phyloP scores from a whole-genome alignment of 495 filamentous ascomycete species.

The Aspergillus leporis region DNA sequence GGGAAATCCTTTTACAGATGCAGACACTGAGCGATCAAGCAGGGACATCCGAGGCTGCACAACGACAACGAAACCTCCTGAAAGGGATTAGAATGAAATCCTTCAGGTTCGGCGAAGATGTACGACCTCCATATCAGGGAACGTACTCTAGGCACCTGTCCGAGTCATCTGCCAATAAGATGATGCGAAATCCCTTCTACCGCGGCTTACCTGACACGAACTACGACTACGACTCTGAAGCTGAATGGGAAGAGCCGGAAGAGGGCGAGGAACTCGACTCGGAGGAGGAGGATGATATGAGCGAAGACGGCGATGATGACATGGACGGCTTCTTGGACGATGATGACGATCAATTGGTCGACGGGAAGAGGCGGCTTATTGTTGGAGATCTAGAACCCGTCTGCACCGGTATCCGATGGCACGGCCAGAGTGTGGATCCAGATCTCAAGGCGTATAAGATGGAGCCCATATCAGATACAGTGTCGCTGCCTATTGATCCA shows the following conservation, averaged over 20 bases:
- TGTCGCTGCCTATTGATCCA: conserved; percentile 71
- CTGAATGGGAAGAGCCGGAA: conserved; percentile 85
- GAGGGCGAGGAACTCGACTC: conserved; percentile 78
- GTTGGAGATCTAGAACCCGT: conserved; percentile 72
- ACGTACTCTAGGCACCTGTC: conserved; percentile 67
- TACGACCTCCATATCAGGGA: conserved; percentile 86
- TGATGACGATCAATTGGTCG: conserved; percentile 44
- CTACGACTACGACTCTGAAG: conserved; percentile 97
- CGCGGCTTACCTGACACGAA: conserved; percentile 65
- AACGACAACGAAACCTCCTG: conserved; percentile 54
- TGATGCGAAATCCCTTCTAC: conserved; percentile 71
- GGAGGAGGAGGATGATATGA: conserved; percentile 72
- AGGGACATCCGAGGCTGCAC: conserved; percentile 18
- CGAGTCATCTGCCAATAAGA: conserved; percentile 46
- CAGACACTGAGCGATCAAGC: conserved; percentile 35
- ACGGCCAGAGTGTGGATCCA: conserved; percentile 52
- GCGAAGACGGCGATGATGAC: conserved; percentile 55
- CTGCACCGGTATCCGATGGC: conserved; percentile 80
- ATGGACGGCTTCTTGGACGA: conserved; percentile 58
- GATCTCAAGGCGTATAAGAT: conserved; percentile 61
- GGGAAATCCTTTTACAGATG: conserved; percentile 63
- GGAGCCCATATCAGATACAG: conserved; percentile 63
- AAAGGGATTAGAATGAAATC: conserved; percentile 70
- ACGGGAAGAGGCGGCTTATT: conserved; percentile 48
- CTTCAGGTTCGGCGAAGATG: conserved; percentile 80